Conservation (phyloP, 1,284 basidiomycete species). For the Lentinula novae-zelandiae region DNA sequence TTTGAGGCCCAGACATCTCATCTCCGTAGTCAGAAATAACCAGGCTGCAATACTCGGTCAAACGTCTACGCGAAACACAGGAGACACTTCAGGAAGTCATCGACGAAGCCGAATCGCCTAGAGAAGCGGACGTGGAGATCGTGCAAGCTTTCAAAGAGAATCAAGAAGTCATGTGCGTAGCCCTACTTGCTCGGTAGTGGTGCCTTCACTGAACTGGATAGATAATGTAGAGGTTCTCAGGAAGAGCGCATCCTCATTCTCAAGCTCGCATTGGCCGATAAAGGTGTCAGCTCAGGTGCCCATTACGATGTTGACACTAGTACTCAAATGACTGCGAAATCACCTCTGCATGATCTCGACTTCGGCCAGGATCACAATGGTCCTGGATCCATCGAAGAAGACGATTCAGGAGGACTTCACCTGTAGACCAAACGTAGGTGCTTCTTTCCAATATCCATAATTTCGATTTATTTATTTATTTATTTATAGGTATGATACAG, state of each 20-base stretch:
- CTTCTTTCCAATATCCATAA: not conserved
- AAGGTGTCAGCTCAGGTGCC: slow-evolving; percentile 45
- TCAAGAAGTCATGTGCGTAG: slow-evolving; percentile 39
- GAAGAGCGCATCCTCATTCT: slow-evolving; percentile 68
- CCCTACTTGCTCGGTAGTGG: slow-evolving; percentile 7
- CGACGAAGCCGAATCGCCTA: slow-evolving; percentile 28
- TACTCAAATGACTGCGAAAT: not conserved
- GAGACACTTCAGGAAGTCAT: slow-evolving; percentile 48
- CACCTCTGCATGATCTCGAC: not conserved
- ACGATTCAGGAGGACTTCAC: slow-evolving; percentile 22
- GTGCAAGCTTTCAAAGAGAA: slow-evolving; percentile 42
- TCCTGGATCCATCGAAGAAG: not conserved
- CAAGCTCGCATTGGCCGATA: slow-evolving; percentile 57
- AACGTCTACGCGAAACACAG: slow-evolving; percentile 64
- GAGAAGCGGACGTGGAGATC: slow-evolving; percentile 42
- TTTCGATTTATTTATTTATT: not conserved
- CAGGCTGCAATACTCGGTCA: slow-evolving; percentile 70
- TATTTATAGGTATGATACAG: not conserved
- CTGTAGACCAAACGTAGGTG: slow-evolving; percentile 13
- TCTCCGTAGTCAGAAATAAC: slow-evolving; percentile 55
- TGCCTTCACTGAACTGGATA: not conserved
- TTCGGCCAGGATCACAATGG: not conserved
- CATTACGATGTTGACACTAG: slow-evolving; percentile 37
- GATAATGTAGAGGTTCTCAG: slow-evolving; percentile 55
- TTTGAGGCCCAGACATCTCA: slow-evolving; percentile 4